phyloP scores from a whole-genome alignment of 352 stramenopile genomes.

The Globisporangium yorkense region DNA sequence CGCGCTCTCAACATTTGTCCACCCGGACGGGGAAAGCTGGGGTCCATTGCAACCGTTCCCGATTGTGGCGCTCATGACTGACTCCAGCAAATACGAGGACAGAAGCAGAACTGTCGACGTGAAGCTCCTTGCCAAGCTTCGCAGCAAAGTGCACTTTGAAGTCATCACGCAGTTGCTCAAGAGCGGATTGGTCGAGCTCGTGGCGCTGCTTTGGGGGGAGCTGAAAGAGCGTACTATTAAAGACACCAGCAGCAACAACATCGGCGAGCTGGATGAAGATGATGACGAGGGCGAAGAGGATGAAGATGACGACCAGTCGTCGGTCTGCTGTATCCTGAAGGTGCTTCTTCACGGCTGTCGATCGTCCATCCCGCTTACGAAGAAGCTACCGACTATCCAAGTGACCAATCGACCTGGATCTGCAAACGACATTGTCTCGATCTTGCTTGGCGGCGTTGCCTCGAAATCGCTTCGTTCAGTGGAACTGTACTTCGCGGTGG shows the following conservation, averaged over 20 bases:
- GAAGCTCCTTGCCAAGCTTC: constrained; percentile 24
- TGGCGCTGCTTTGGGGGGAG: constrained; percentile 45
- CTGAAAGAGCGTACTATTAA: constrained; percentile 22
- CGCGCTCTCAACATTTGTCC: constrained; percentile 61
- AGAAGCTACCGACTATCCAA: constrained; percentile 31
- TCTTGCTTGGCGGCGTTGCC: constrained; percentile 28
- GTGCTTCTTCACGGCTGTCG: constrained; percentile 62
- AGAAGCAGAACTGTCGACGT: constrained; percentile 8
- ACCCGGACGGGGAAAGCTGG: constrained; percentile 60
- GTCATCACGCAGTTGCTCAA: constrained; percentile 52
- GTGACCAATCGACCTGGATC: constrained; percentile 16
- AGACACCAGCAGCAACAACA: constrained; percentile 13
- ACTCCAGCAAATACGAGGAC: constrained; percentile 11
- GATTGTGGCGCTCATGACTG: constrained; percentile 30
- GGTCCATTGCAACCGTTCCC: constrained; percentile 49
- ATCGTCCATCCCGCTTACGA: constrained; percentile 56
- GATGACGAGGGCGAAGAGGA: constrained; percentile 36
- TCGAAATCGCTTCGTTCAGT: constrained; percentile 26
- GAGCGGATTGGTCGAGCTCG: constrained; percentile 37
- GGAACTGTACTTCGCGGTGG: constrained; percentile 60
- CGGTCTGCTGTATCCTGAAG: constrained; percentile 65
- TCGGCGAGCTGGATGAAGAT: constrained; percentile 7
- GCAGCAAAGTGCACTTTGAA: constrained; percentile 67
- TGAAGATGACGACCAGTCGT: constrained; percentile 63
- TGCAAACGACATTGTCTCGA: constrained; percentile 37